Base-by-base conservation (phyloP, 768 basidiomycete genomes). In the Baorangia bicolor region DNA sequence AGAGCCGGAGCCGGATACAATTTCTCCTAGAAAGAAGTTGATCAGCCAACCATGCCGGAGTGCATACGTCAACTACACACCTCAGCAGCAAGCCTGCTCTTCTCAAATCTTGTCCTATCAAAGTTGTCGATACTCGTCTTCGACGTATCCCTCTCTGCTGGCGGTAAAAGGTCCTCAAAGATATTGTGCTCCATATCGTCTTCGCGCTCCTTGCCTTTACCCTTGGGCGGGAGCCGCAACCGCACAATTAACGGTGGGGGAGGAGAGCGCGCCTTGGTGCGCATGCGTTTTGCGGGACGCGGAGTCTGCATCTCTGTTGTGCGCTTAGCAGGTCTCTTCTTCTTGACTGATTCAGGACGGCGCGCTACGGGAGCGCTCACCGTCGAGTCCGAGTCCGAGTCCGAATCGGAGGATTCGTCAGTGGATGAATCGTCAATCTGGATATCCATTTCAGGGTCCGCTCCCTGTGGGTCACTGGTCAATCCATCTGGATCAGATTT, bases 91-190 rank as follows among this genome's bases (percentile, higher is more conserved):
- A 77, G 62, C 49, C 87, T 78, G 64, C 87, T 90, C 55, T 78
- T 77, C 61, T 94, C 90, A 67, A 91, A 98, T 48, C 81, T 78
- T 45, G 77, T 68, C 64, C 87, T 85, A 69, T 96, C 94, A 5
- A 63, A 60, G 30, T 73, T 71, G 4, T 72, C 69, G 27, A 95
- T 88, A 0, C 70, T 69, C 9, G 94, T 93, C 66, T 83, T 86
- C 21, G 77, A 73, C 41, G 81, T 86, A 66, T 93, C 92, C 34
- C 92, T 82, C 51, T 96, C 89, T 18, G 77, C 77, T 2, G 77
- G 71, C 14, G 70, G 72, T 34, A 98, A 77, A 38, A 96, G 78
- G 21, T 94, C 94, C 44, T 97, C 94, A 65, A 95, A 98, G 47
- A 94, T 76, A 25, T 87, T 86, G 40, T 74, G 70, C 12, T 72